Conservation (phyloP, 78 protist genomes). For the Planoprotostelium fungivorum region DNA sequence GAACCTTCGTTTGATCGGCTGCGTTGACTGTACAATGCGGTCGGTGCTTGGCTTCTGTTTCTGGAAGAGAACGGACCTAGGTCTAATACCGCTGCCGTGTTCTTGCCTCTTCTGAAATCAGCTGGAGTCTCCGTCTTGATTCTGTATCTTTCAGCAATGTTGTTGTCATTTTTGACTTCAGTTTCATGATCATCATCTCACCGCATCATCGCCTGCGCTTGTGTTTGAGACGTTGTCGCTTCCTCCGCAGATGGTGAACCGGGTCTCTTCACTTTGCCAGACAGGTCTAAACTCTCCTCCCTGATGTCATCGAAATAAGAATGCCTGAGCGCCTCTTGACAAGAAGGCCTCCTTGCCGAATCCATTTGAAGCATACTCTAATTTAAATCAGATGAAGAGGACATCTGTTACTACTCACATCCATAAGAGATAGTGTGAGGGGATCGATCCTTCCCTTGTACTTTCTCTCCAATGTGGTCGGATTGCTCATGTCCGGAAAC, state of each 20-base stretch:
- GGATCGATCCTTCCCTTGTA: constrained; percentile 22
- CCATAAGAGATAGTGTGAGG: constrained; percentile 27
- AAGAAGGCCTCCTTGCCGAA: constrained; percentile 85
- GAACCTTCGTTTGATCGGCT: too few species aligned
- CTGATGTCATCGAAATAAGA: constrained; percentile 75
- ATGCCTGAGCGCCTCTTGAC: constrained; percentile 72
- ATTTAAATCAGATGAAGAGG: constrained; percentile 83
- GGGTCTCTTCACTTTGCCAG: neutral
- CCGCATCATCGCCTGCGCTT: too few species aligned
- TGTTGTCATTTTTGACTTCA: too few species aligned
- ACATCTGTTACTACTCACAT: constrained; percentile 41
- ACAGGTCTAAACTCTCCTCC: constrained; percentile 4
- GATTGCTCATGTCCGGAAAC: constrained; percentile 82
- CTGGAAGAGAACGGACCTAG: too few species aligned
- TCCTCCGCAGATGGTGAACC: neutral
- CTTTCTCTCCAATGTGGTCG: constrained; percentile 45
- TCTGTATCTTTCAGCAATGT: too few species aligned
- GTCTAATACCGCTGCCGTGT: too few species aligned
- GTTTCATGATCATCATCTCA: too few species aligned
- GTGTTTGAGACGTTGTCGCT: too few species aligned
- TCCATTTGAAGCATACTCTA: constrained; percentile 69
- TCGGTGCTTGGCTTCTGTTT: too few species aligned
- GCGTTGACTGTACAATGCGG: too few species aligned
- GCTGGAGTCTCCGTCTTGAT: too few species aligned
- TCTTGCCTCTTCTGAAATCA: too few species aligned